Evolutionary conservation across 140 eudicot genomes (phyloP), one percentile per base, ranked within the genome.

Genomic region (Flaveria floridana): DNA sequence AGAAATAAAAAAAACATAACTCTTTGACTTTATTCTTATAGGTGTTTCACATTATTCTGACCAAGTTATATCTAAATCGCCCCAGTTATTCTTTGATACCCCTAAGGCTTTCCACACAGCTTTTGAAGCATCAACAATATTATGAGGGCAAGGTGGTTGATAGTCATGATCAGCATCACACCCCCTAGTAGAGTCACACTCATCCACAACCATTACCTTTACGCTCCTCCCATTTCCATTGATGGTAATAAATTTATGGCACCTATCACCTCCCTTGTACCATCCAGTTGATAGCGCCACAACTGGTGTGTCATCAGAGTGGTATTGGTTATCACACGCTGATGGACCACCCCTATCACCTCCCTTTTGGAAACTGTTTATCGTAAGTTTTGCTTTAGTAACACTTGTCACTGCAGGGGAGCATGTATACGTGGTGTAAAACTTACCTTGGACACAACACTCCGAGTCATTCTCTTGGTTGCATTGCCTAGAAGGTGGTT

Each of bases 21-120:
- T 44, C 14, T 44, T 7, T 44, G 14, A 44, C 3, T 7, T 44
- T 44, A 7, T 44, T 10, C 13, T 10, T 44, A 44, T 0, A 7
- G 14, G 50, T 1, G 3, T 44, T 44, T 44, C 50, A 44, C 2
- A 11, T 44, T 44, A 44, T 7, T 44, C 50, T 10, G 75, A 64
- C 79, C 83, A 79, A 9, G 83, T 73, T 18, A 73, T 73, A 25
- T 79, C 71, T 61, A 79, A 19, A 34, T 79, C 79, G 4, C 83
- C 79, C 79, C 79, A 66, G 14, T 79, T 79, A 66, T 34, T 65
- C 66, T 79, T 53, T 1, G 71, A 68, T n/a, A 79, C 79, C 19
- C 83, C 83, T 66, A 79, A 79, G 10, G 79, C 83, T 66, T 79
- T 79, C 79, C 83, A 79, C n/a, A 72, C 82, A 0, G 78, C 79